phyloP scores from a whole-genome alignment of 768 basidiomycete species.

The Agrocybe pediades region DNA sequence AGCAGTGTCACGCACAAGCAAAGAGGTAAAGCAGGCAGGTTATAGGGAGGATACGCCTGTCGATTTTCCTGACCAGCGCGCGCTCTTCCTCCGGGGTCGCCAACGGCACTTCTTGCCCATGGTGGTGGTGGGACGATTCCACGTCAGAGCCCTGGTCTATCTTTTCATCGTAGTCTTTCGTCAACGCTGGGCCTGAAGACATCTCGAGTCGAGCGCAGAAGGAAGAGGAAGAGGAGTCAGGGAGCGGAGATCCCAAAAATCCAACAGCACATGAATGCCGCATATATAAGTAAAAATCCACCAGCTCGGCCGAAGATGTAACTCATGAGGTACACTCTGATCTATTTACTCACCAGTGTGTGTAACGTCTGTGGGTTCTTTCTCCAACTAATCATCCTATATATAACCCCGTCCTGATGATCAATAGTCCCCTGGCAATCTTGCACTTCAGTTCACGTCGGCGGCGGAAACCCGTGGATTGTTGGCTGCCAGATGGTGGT shows the following conservation, averaged over 20 bases:
- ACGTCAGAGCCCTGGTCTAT: conserved; percentile 22
- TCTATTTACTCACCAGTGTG: conserved; percentile 14
- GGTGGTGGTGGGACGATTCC: conserved; percentile 8
- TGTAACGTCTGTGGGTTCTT: conserved; percentile 8
- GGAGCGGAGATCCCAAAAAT: background rate
- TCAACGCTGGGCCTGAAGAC: conserved; percentile 17
- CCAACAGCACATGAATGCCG: background rate
- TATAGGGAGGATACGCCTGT: conserved; percentile 68
- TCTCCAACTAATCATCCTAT: conserved; percentile 9
- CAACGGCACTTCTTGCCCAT: conserved; percentile 6
- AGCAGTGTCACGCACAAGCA: conserved; percentile 54
- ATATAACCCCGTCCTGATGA: conserved; percentile 2
- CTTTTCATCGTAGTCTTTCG: conserved; percentile 30
- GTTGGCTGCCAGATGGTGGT: background rate
- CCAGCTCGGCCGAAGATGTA: conserved; percentile 12
- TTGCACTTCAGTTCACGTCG: background rate
- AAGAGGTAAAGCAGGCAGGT: conserved; percentile 75
- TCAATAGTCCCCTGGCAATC: background rate
- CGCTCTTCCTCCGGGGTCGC: conserved; percentile 42
- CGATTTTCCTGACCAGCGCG: conserved; percentile 63
- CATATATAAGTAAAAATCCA: conserved; percentile 2
- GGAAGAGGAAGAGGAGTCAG: background rate
- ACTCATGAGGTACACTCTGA: background rate
- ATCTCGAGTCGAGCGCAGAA: conserved; percentile 7
- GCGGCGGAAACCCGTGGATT: background rate